Base-by-base conservation (phyloP, 768 basidiomycete species). In the Baorangia bicolor region DNA sequence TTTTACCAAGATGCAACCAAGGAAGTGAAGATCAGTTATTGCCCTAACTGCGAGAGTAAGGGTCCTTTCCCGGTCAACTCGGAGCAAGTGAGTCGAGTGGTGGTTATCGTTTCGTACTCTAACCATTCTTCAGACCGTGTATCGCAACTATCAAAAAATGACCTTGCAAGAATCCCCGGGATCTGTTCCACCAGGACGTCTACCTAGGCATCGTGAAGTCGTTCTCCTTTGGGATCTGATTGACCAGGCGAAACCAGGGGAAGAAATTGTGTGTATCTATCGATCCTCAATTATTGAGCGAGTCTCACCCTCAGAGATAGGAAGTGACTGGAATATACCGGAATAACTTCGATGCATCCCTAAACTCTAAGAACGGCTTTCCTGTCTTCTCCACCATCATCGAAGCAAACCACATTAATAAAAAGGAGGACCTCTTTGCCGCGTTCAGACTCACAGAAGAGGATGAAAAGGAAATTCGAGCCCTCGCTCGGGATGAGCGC, bases 391-490 rank as follows among this genome's bases (percentile, higher is more conserved):
- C 94, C 10, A 99, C 97, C 21, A 83, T 99, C 60, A 89, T 99
- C 54, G 97, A 98, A 70, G 97, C 95, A 18, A 99, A 99, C 71
- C 95, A 98, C 69, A 79, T 99, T 69, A 98, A 97, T 78, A 98
- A 98, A 79, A 98, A 98, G 73, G 96, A 98, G 73, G 97, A 99
- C 67, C 81, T 96, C 18, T 98, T 98, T 64, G 96, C 97, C n/a
- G 95, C 97, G 5, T 95, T 97, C 79, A 85, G 93, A 28, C 81
- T 99, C 23, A 98, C 95, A 0, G 96, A 98, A 70, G 97, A 98
- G 64, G 97, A 99, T 61, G 94, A 97, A 71, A 88, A 84, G 69
- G 88, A 91, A 61, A 98, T 99, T 66, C 87, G 94, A 14, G 76
- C 80, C 10, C 84, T 98, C 44, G 86, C 92, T 4, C 85, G 86